Evolutionary conservation across 768 basidiomycete species (phyloP).

Genomic region (Agrocybe chaxingu): DNA sequence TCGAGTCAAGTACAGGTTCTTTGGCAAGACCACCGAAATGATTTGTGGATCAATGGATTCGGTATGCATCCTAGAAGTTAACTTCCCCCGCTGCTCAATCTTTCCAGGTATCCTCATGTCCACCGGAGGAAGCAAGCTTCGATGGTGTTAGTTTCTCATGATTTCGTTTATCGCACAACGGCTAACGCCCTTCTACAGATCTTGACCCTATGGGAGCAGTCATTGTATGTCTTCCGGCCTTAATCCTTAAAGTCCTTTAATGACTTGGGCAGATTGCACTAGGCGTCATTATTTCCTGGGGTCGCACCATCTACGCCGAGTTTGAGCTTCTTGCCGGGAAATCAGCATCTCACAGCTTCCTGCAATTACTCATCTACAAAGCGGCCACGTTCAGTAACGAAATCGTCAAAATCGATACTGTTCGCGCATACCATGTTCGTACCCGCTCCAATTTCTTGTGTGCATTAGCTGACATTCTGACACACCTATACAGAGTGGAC

Average conservation of each 20-base stretch:
- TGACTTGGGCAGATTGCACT: conserved; percentile 53
- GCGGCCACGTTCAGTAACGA: conserved; percentile 84
- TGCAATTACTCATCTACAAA: conserved; percentile 92
- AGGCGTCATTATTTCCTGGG: conserved; percentile 82
- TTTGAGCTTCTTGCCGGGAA: conserved; percentile 89
- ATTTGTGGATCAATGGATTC: conserved; percentile 80
- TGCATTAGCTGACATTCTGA: conserved; percentile 7
- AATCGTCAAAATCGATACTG: conserved; percentile 86
- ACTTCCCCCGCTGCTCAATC: conserved; percentile 1
- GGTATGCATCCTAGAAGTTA: conserved; percentile 38
- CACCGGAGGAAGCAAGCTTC: conserved; percentile 72
- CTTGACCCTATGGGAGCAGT: conserved; percentile 79
- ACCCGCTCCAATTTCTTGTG: conserved; percentile 1
- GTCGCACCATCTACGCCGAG: conserved; percentile 69
- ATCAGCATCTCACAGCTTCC: conserved; percentile 87
- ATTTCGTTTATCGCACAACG: conserved; percentile 5
- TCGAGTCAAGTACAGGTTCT: conserved; percentile 93
- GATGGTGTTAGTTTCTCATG: conserved; percentile 66
- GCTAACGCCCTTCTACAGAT: conserved; percentile 31
- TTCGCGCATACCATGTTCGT: conserved; percentile 87
- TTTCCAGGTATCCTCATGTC: conserved; percentile 75
- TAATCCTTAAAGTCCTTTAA: not conserved
- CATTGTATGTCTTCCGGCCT: conserved; percentile 46
- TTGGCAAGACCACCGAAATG: conserved; percentile 97
- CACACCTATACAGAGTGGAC: conserved; percentile 55